These are phyloP conservation scores for Boletus vinaceobasis DNA, from an alignment of 768 basidiomycete genomes.

Conservation along the genomic window DNA sequence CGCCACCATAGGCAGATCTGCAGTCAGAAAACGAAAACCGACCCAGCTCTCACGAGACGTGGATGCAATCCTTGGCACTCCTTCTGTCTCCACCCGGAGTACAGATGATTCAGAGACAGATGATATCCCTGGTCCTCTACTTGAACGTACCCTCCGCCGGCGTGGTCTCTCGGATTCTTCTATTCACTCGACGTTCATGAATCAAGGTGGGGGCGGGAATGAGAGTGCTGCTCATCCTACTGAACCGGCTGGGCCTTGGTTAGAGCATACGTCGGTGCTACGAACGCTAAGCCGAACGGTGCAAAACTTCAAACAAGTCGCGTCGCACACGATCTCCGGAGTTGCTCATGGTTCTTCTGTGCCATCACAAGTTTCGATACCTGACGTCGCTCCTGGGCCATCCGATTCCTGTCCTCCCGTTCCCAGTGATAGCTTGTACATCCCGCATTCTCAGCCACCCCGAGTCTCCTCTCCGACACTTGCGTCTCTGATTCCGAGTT, in stretches of 20 bases:
- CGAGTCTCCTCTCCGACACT: conserved; percentile 22
- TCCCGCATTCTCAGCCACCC: conserved; percentile 18
- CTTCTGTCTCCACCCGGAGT: conserved; percentile 20
- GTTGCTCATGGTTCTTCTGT: conserved; percentile 6
- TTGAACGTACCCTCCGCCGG: conserved; percentile 65
- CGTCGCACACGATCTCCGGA: conserved; percentile 30
- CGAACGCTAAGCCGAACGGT: conserved; percentile 53
- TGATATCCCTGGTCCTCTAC: conserved; percentile 48
- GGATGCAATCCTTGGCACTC: conserved; percentile 73
- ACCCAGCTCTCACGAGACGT: conserved; percentile 58
- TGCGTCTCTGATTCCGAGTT: conserved; percentile 30
- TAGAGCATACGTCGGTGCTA: conserved; percentile 48
- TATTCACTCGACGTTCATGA: conserved; percentile 80
- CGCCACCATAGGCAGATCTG: conserved; percentile 19
- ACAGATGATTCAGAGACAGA: conserved; percentile 39
- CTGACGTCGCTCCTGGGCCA: conserved; percentile 4
- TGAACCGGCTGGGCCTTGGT: conserved; percentile 28
- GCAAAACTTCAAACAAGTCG: conserved; percentile 43
- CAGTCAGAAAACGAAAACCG: conserved; percentile 11
- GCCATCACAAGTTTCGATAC: conserved; percentile 7
- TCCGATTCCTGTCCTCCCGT: background rate
- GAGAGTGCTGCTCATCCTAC: background rate
- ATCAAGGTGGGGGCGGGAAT: conserved; percentile 41
- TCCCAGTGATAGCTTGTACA: conserved; percentile 3
- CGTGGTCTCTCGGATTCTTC: conserved; percentile 91